Evolutionary conservation across 106 monocot genomes (phyloP).

Genomic region (Apostasia shenzhenica): DNA sequence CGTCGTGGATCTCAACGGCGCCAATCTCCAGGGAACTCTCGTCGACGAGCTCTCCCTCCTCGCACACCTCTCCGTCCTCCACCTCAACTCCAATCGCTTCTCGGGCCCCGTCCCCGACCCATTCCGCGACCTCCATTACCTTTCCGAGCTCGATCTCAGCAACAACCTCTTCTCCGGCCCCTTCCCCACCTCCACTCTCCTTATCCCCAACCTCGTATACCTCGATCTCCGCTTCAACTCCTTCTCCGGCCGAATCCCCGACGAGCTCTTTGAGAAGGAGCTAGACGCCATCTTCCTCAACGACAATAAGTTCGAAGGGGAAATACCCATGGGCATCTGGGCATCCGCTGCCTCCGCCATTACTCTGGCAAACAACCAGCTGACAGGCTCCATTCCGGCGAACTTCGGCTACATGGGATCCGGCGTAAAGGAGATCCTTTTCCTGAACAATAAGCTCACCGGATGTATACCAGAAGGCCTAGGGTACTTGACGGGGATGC

Average conservation of each 20-base stretch:
- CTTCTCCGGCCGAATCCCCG: constrained; percentile 49
- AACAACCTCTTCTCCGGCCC: constrained; percentile 74
- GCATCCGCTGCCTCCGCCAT: constrained; percentile 57
- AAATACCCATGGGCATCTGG: constrained; percentile 50
- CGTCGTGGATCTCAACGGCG: constrained; percentile 70
- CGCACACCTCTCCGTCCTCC: constrained; percentile 61
- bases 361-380: constrained; percentile 59
- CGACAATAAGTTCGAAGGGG: constrained; percentile 51
- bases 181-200: constrained; percentile 45
- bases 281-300: constrained; percentile 71
- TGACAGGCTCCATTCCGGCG: constrained; percentile 54
- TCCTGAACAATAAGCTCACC: constrained; percentile 77
- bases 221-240: constrained; percentile 57
- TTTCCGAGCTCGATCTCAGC: constrained; percentile 85
- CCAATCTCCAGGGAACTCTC: constrained; percentile 47
- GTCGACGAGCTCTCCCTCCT: constrained; percentile 51
- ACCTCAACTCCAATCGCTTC: constrained; percentile 78
- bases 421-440: constrained; percentile 40
- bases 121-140: constrained; percentile 31
- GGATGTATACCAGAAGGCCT: constrained; percentile 79
- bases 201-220: constrained; percentile 48
- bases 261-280: constrained; percentile 32
- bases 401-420: constrained; percentile 30
- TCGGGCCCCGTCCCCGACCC: constrained; percentile 49
- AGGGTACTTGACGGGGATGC: constrained; percentile 40